Evolutionary conservation across 2,329 filamentous ascomycete species (phyloP).

Genomic region (Daldinia eschscholtzii): DNA sequence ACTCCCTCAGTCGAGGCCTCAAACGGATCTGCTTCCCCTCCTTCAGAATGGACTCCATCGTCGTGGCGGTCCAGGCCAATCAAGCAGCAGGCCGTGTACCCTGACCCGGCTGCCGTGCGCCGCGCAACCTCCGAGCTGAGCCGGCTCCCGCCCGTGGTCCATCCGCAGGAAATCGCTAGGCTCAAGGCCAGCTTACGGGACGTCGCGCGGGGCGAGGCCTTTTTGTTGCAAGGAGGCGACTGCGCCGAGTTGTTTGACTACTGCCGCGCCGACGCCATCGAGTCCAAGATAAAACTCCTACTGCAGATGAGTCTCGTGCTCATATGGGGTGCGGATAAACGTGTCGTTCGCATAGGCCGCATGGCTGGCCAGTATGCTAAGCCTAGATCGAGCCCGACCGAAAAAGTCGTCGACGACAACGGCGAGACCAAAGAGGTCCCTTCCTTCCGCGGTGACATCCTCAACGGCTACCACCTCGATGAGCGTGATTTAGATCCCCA

Average conservation of each 20-base stretch:
- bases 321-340: constrained; percentile 85
- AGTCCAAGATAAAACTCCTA: constrained; percentile 95
- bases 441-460: constrained; percentile 93
- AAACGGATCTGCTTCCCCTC: constrained; percentile 21
- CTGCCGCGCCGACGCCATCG: constrained; percentile 88
- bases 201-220: constrained; percentile 90
- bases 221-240: constrained; percentile 95
- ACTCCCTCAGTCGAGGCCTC: constrained; percentile 27
- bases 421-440: constrained; percentile 81
- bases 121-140: constrained; percentile 74
- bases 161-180: constrained; percentile 81
- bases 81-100: constrained; percentile 80
- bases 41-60: constrained; percentile 65
- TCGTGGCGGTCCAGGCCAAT: constrained; percentile 85
- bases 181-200: constrained; percentile 84
- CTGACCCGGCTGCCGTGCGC: constrained; percentile 69
- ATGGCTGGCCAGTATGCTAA: constrained; percentile 99
- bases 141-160: constrained; percentile 81
- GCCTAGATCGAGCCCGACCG: constrained; percentile 88
- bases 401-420: constrained; percentile 78
- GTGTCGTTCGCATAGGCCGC: constrained; percentile 91
- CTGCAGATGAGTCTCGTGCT: constrained; percentile 97
- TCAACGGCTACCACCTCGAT: constrained; percentile 87
- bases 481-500: constrained; percentile 84
- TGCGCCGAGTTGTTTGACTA: constrained; percentile 98